Percentiles rank a stretch among this genome's conserved stretches.
These are phyloP conservation scores for Tilletia caries DNA, from an alignment of 1,284 basidiomycete species.

Conservation along the genomic window DNA sequence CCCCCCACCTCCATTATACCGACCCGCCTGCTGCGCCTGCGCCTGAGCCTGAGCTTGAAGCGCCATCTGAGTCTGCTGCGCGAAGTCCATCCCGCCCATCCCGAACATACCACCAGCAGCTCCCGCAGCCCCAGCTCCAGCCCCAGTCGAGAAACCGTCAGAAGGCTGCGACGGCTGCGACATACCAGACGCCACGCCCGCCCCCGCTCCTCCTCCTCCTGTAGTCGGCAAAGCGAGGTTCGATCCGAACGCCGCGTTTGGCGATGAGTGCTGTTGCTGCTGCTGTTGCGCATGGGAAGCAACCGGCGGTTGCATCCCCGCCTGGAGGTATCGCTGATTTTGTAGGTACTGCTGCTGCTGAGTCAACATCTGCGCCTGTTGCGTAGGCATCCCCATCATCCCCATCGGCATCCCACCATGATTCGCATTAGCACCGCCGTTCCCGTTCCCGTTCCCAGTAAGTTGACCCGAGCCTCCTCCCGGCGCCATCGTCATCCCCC, in stretches of 20 bases:
- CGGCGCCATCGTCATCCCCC: background rate
- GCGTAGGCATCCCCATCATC: background rate
- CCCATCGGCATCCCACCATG: background rate
- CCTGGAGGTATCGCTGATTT: background rate
- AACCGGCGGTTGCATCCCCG: background rate
- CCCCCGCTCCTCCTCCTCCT: no score
- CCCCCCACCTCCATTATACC: background rate
- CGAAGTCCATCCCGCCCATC: background rate
- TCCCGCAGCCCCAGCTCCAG: background rate
- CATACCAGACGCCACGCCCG: no score
- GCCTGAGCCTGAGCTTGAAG: background rate
- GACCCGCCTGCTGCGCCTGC: background rate
- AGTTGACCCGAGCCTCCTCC: no score
- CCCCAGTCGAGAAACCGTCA: no score
- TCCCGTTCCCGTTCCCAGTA: background rate
- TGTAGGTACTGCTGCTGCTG: slow-evolving; percentile 1
- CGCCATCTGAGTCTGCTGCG: background rate
- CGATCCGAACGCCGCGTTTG: no score
- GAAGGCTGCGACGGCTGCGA: no score
- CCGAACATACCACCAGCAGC: background rate
- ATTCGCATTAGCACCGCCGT: background rate
- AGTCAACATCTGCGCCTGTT: background rate
- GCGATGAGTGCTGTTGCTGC: background rate
- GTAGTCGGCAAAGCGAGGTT: no score
- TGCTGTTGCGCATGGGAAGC: background rate